Evolutionary conservation across 805 yeast genomes (phyloP), one percentile per base, ranked within the genome.

Genomic region (Priceomyces fermenticarens): DNA sequence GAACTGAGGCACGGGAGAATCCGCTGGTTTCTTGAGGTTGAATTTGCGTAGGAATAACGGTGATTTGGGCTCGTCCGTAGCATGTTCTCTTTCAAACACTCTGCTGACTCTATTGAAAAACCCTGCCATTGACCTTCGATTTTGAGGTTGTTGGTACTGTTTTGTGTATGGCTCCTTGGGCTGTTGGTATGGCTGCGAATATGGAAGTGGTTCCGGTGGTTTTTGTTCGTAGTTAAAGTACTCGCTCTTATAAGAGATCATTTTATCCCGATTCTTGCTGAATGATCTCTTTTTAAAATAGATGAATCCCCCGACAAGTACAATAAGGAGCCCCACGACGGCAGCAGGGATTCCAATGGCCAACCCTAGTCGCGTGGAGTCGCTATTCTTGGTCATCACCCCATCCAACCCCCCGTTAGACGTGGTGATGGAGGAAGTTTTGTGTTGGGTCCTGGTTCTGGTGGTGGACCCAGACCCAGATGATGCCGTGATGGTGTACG

Each of bases 21-120:
- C 25, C 25, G 8, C 25, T 20, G 25, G 25, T 12, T 35, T 35
- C 35, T 54, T 56, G 34, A 62, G 54, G 34, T 67, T 56, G 53
- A 67, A 67, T 36, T 61, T 48, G 35, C 60, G 61, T 41, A 66
- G 52, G 32, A 61, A 51, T 29, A 63, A 37, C 0, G 73, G 72
- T 4, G 70, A 60, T 39, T 54, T 44, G 4, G 48, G 36, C 2
- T 25, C 36, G 16, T 32, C 28, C 23, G 38, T 32, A 6, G 40
- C 12, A 10, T 10, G 16, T 25, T 57, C 61, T 4, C 52, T 53
- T 15, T 55, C 45, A 35, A 54, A 49, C 15, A 51, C 51, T 32
- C 49, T 49, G 45, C 67, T 62, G 17, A 62, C 40, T 14, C 66
- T 43, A 27, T 49, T 44, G 30, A 57, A 36, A 35, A 46, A 48